These are phyloP conservation scores for Penicillium flavigenum DNA, from an alignment of 495 filamentous ascomycete species.

Conservation along the genomic window DNA sequence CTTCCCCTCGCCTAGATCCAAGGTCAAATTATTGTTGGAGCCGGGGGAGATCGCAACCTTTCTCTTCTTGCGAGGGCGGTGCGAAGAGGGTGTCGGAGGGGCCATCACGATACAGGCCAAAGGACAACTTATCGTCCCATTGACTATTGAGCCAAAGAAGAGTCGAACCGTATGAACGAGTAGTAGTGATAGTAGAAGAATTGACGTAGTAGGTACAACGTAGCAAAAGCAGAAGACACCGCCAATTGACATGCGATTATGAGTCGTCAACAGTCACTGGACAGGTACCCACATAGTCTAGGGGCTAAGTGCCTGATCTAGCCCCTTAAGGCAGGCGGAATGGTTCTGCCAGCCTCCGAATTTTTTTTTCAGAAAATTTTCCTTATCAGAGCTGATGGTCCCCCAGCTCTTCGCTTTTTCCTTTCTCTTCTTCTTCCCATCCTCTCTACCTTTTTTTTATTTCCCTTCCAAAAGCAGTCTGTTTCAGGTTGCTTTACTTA, in stretches of 20 bases:
- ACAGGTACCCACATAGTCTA: slow-evolving; percentile 21
- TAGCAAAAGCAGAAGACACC: background rate
- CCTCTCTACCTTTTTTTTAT: slow-evolving; percentile 14
- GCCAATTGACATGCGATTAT: slow-evolving; percentile 14
- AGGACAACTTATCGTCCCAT: slow-evolving; percentile 29
- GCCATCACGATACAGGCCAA: slow-evolving; percentile 29
- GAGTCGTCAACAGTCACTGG: slow-evolving; percentile 10
- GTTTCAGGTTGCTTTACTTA: slow-evolving; percentile 20
- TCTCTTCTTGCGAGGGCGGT: slow-evolving; percentile 62
- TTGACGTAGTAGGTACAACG: background rate
- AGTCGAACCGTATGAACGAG: background rate
- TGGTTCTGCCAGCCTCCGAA: slow-evolving; percentile 33
- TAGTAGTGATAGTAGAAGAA: background rate
- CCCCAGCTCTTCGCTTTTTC: slow-evolving; percentile 28
- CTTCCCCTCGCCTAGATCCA: slow-evolving; percentile 41
- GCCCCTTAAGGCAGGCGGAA: slow-evolving; percentile 27
- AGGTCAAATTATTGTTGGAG: slow-evolving; percentile 52
- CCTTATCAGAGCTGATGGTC: slow-evolving; percentile 32
- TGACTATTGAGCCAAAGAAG: slow-evolving; percentile 12
- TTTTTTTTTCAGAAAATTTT: slow-evolving; percentile 39
- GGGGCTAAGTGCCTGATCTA: slow-evolving; percentile 24
- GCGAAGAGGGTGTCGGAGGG: slow-evolving; percentile 39
- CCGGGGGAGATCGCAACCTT: slow-evolving; percentile 48
- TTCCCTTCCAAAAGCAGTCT: slow-evolving; percentile 17
- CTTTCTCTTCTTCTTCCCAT: slow-evolving; percentile 25